Evolutionary conservation across 192 early-diverging fungal genomes (phyloP), one percentile per base, ranked within the genome.

Genomic region (Allomyces javanicus): DNA sequence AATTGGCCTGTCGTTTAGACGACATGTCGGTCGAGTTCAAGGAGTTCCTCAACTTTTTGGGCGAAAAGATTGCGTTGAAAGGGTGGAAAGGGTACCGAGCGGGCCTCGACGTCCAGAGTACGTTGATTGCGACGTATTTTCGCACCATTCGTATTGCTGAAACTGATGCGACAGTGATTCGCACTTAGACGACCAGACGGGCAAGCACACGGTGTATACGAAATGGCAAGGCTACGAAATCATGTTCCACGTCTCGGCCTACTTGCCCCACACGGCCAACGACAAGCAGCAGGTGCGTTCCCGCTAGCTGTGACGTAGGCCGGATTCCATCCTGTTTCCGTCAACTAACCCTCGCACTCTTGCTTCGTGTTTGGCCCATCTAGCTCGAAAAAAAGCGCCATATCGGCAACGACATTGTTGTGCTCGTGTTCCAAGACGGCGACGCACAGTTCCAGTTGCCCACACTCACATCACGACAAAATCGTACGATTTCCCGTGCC

Each of bases 341-440:
- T 40, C 9, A 7, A 9, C 33, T 40, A 7, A 40, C 33, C 40
- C 27, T 5, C 7, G 27, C 21, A 14, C 9, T 66, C 23, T 40
- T 4, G n/a, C n/a, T 0, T 23, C 19, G 1, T n/a, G 7, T 23
- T 19, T 26, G 75, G 73, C 64, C 33, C 9, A 3, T 40, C 33
- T 7, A 40, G 33, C 33, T 88, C 0, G 86, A 87, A 66, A 72
- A 84, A 26, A 87, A 86, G 64, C 78, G 84, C 2, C 85, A 85
- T 67, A 79, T 88, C 63, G 86, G 86, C 45, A 88, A 88, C 69
- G 86, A 88, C 66, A 85, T 87, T 67, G 81, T 87, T 44, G 67
- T 86, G 64, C 78, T 86, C 33, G 68, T 80, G 11, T 78, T 77
- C 67, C 77, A 74, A 33, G 74, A 86, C 27, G 44, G 65, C 12